Evolutionary conservation across 2,329 filamentous ascomycete species (phyloP).

Genomic region (Fusarium ramigenum): DNA sequence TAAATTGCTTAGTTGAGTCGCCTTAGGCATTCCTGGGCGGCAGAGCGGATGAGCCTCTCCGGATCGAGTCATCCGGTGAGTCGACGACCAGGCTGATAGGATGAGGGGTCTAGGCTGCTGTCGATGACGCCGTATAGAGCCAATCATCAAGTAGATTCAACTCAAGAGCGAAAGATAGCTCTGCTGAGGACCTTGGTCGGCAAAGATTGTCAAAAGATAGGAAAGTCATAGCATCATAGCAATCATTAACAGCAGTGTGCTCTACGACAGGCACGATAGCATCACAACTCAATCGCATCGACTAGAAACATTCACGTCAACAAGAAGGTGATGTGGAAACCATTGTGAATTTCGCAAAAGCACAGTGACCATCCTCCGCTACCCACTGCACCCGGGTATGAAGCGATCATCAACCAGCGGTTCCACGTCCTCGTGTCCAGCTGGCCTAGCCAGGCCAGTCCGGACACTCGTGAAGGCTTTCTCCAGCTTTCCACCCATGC

Average conservation of each 20-base stretch:
- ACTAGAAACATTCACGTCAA: conserved; percentile 26
- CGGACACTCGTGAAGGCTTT: conserved; percentile 67
- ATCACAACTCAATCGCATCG: conserved; percentile 30
- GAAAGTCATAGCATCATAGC: background rate
- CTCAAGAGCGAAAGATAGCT: background rate
- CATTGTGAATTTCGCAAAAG: conserved; percentile 68
- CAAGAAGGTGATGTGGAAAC: conserved; percentile 56
- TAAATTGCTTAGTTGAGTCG: background rate
- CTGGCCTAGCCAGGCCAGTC: conserved; percentile 48
- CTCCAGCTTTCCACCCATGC: conserved; percentile 68
- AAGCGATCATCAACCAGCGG: conserved; percentile 71
- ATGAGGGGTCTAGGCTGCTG: conserved; percentile 11
- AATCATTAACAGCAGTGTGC: background rate
- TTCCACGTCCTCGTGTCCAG: conserved; percentile 69
- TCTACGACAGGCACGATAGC: conserved; percentile 32
- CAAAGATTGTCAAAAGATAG: background rate
- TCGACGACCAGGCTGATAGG: background rate
- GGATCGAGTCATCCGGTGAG: conserved; percentile 23
- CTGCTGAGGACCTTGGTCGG: background rate
- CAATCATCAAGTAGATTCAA: background rate
- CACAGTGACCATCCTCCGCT: conserved; percentile 60
- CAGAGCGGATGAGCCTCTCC: conserved; percentile 4
- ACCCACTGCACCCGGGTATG: conserved; percentile 65
- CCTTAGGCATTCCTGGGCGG: background rate
- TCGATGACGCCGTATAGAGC: conserved; percentile 26